phyloP scores from a whole-genome alignment of 106 monocot genomes.

The Dioscorea alata region DNA sequence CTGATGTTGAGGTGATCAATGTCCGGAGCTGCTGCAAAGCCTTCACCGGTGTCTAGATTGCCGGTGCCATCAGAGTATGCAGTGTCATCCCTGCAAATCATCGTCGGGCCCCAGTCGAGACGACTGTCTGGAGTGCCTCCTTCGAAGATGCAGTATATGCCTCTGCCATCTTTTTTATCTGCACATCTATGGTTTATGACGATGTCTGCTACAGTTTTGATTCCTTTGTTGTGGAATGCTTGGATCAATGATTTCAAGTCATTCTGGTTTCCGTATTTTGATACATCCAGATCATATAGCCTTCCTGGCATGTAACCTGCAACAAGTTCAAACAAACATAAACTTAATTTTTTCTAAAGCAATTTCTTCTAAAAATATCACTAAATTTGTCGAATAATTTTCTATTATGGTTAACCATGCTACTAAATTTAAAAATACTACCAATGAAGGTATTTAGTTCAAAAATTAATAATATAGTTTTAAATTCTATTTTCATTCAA shows the following conservation, averaged over 20 bases:
- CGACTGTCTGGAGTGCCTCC: conserved; percentile 66
- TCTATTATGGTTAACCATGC: no score
- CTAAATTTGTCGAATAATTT: no score
- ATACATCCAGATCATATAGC: conserved; percentile 41
- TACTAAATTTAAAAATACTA: no score
- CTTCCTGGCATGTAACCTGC: conserved; percentile 69
- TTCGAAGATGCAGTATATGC: conserved; percentile 68
- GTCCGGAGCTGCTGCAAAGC: conserved; percentile 46
- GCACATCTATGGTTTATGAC: conserved; percentile 76
- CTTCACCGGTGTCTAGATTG: conserved; percentile 52
- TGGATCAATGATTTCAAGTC: conserved; percentile 47
- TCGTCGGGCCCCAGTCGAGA: conserved; percentile 62
- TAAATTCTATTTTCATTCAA: no score
- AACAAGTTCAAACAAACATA: neutral
- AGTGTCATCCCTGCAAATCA: conserved; percentile 61
- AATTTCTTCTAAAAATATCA: no score
- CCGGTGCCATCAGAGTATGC: conserved; percentile 67
- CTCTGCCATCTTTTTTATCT: conserved; percentile 34
- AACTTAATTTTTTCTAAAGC: no score
- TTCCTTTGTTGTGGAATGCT: conserved; percentile 37
- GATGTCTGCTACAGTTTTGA: conserved; percentile 55
- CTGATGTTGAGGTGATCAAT: conserved; percentile 53
- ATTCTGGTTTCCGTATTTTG: conserved; percentile 47
- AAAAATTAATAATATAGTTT: no score
- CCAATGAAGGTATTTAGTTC: no score